These are phyloP conservation scores for Punica granatum DNA, from an alignment of 345 rosid genomes.

Conservation along the genomic window DNA sequence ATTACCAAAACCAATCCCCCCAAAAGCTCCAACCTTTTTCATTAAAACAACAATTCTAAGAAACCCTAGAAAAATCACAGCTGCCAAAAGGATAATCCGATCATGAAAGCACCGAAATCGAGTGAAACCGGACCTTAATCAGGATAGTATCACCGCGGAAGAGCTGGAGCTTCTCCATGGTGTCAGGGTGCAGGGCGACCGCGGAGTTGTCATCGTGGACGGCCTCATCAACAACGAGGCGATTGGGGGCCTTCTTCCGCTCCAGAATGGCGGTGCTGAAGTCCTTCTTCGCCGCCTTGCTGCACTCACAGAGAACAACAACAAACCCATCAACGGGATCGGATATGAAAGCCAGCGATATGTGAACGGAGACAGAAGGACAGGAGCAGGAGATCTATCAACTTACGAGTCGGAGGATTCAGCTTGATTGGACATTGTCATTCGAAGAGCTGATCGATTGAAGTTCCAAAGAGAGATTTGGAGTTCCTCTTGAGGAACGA, in stretches of 20 bases:
- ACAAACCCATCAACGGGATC: neutral
- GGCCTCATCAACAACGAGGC: conserved; percentile 91
- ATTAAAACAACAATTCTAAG: neutral
- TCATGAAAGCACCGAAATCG: neutral
- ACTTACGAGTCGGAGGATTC: conserved; percentile 87
- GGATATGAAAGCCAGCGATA: neutral
- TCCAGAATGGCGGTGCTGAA: conserved; percentile 89
- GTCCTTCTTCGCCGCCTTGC: conserved; percentile 78
- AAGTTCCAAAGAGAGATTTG: neutral
- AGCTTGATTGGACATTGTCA: conserved; percentile 54
- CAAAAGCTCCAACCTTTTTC: neutral
- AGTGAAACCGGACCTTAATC: conserved; percentile 50
- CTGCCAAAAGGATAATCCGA: neutral
- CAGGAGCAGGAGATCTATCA: conserved; percentile 24
- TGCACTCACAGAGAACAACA: conserved; percentile 15
- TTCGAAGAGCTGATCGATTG: neutral
- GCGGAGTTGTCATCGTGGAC: conserved; percentile 87
- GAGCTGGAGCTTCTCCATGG: conserved; percentile 98
- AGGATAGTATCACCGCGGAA: conserved; percentile 93
- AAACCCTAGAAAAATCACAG: neutral
- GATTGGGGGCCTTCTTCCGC: conserved; percentile 80
- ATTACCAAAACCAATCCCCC: neutral
- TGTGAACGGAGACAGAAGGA: conserved; percentile 3
- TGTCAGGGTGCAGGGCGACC: conserved; percentile 71
- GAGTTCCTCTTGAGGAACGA: neutral